phyloP scores from a whole-genome alignment of 768 basidiomycete genomes.

The Amanita inopinata region DNA sequence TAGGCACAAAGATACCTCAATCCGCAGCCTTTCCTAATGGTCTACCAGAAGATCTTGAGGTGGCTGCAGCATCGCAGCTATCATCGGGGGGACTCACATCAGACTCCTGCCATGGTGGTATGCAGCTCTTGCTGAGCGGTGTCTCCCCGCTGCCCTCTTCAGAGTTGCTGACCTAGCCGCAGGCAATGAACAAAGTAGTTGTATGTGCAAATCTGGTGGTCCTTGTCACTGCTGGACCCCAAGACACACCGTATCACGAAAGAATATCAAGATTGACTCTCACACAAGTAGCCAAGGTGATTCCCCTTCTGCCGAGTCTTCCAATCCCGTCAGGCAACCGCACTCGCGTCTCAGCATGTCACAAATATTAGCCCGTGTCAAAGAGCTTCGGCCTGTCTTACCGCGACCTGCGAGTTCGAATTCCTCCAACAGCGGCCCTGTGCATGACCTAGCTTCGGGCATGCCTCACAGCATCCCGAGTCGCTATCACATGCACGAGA shows the following conservation, averaged over 20 bases:
- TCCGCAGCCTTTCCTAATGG: slow-evolving; percentile 77
- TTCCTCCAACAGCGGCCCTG: slow-evolving; percentile 23
- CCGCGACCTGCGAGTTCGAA: slow-evolving; percentile 37
- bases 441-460: slow-evolving; percentile 40
- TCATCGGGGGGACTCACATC: slow-evolving; percentile 40
- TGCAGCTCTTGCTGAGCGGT: slow-evolving; percentile 40
- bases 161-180: slow-evolving; percentile 35
- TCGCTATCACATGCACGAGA: slow-evolving; percentile 37
- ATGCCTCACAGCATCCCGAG: slow-evolving; percentile 28
- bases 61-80: slow-evolving; percentile 41
- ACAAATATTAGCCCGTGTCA: slow-evolving; percentile 50
- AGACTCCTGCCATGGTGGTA: slow-evolving; percentile 60
- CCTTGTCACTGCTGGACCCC: slow-evolving; percentile 52
- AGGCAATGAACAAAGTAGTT: slow-evolving; percentile 27
- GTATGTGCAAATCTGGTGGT: slow-evolving; percentile 42
- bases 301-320: not conserved
- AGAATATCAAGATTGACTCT: slow-evolving; percentile 20
- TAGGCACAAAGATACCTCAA: slow-evolving; percentile 51
- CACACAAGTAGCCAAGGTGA: not conserved
- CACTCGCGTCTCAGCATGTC: slow-evolving; percentile 15
- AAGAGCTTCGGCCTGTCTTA: slow-evolving; percentile 60
- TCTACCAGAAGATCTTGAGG: slow-evolving; percentile 60
- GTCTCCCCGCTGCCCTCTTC: slow-evolving; percentile 22
- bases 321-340: slow-evolving; percentile 1
- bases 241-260: slow-evolving; percentile 31